Evolutionary conservation across 192 early-diverging fungal species (phyloP).

Genomic region (Podila clonocystis): DNA sequence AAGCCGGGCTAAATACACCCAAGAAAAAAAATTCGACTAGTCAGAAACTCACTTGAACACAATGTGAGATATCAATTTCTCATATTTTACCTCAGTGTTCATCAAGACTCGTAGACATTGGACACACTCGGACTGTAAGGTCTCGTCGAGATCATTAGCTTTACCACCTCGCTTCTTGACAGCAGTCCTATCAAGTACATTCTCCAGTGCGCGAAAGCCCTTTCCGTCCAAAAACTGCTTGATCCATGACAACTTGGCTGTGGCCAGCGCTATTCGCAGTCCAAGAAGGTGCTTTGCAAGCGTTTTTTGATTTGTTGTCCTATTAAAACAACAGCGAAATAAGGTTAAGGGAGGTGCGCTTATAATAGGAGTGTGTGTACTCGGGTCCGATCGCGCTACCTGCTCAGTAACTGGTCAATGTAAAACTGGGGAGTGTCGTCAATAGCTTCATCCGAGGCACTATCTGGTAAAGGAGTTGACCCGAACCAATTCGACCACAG

Average conservation of each 20-base stretch:
- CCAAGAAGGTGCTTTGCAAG: slow-evolving; percentile 54
- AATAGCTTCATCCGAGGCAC: slow-evolving; percentile 13
- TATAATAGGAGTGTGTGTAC: neutral
- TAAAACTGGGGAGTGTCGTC: slow-evolving; percentile 53
- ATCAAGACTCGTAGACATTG: slow-evolving; percentile 59
- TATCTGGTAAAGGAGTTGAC: slow-evolving; percentile 15
- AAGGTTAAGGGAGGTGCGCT: neutral
- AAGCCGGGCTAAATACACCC: slow-evolving; percentile 52
- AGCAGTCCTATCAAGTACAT: slow-evolving; percentile 54
- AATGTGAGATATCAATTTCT: too few relatives aligned
- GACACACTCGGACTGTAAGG: slow-evolving; percentile 58
- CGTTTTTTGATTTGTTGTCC: slow-evolving; percentile 48
- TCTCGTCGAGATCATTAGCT: slow-evolving; percentile 53
- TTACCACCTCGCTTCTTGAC: slow-evolving; percentile 53
- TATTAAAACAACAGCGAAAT: slow-evolving; percentile 7
- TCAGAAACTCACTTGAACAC: too few relatives aligned
- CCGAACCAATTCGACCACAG: slow-evolving; percentile 50
- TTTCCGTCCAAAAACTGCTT: slow-evolving; percentile 55
- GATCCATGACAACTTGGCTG: slow-evolving; percentile 60
- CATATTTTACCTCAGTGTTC: slow-evolving; percentile 58
- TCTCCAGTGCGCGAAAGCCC: slow-evolving; percentile 63
- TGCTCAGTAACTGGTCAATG: slow-evolving; percentile 51
- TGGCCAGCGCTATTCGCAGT: slow-evolving; percentile 54
- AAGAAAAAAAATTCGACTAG: neutral
- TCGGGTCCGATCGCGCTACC: slow-evolving; percentile 8